Percentiles rank a stretch among this genome's conserved stretches.
These are phyloP conservation scores for Nakazawaea anatomiae DNA, from an alignment of 805 yeast genomes.

Conservation along the genomic window DNA sequence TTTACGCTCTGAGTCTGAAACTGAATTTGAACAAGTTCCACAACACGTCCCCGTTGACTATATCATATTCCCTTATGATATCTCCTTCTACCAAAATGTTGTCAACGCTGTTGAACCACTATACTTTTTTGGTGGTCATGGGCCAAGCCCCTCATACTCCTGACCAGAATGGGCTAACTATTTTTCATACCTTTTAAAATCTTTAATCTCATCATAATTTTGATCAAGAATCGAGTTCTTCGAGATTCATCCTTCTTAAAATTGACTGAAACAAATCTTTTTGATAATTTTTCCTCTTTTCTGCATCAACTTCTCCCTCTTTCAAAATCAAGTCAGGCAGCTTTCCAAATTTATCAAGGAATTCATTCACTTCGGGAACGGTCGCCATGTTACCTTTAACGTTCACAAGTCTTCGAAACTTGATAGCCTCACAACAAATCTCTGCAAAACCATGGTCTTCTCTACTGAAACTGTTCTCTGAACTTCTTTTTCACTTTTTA, in stretches of 20 bases:
- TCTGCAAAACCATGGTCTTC: constrained; percentile 40
- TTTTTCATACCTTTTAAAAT: constrained; percentile 58
- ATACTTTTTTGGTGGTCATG: constrained; percentile 68
- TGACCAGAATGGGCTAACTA: constrained; percentile 48
- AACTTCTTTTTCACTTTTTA: constrained; percentile 40
- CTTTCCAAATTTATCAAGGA: constrained; percentile 38
- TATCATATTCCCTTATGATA: constrained; percentile 79
- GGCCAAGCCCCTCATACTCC: constrained; percentile 60
- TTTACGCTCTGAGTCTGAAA: not conserved
- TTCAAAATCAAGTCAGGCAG: constrained; percentile 9
- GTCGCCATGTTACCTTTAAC: constrained; percentile 29
- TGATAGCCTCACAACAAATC: constrained; percentile 42
- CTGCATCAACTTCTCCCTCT: not conserved
- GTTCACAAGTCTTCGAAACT: constrained; percentile 38
- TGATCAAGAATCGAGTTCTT: constrained; percentile 67
- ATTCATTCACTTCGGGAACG: constrained; percentile 42
- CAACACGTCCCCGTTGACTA: constrained; percentile 49
- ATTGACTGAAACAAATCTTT: constrained; percentile 41
- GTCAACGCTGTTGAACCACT: constrained; percentile 53
- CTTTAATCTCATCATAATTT: constrained; percentile 54
- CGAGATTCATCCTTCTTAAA: constrained; percentile 45
- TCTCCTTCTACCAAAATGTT: constrained; percentile 53
- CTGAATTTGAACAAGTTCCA: constrained; percentile 6
- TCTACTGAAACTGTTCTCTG: constrained; percentile 23
- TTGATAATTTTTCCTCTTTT: constrained; percentile 30